Evolutionary conservation across 2,329 filamentous ascomycete species (phyloP).

Genomic region (Fusarium mundagurra): DNA sequence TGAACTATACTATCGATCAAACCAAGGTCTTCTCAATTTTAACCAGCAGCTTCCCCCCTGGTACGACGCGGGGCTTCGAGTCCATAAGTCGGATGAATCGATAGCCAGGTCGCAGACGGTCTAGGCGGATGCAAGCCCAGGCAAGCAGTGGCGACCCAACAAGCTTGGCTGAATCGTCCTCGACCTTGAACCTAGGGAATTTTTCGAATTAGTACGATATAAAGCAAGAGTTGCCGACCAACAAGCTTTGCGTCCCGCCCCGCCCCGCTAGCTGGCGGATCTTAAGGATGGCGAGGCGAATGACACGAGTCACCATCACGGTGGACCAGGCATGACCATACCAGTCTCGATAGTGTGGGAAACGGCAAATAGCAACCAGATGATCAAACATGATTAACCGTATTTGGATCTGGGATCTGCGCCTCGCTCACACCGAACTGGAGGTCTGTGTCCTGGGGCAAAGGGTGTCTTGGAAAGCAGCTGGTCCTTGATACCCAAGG

Average conservation of each 20-base stretch:
- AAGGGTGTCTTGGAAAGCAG: constrained; percentile 7
- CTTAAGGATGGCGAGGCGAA: neutral
- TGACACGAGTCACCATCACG: neutral
- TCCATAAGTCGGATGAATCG: constrained; percentile 64
- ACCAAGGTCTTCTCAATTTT: constrained; percentile 60
- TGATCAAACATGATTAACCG: neutral
- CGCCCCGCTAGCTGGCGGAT: neutral
- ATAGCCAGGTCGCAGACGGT: constrained; percentile 65
- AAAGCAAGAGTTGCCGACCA: constrained; percentile 11
- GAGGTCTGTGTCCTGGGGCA: neutral
- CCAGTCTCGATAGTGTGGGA: neutral
- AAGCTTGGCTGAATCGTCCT: constrained; percentile 56
- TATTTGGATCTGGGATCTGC: neutral
- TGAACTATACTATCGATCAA: constrained; percentile 34
- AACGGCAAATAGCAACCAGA: neutral
- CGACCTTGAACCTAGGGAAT: constrained; percentile 61
- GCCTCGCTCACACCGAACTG: neutral
- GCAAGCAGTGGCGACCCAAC: constrained; percentile 55
- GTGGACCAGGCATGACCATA: neutral
- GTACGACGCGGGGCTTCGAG: constrained; percentile 54
- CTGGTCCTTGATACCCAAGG: constrained; percentile 8
- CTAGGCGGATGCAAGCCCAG: constrained; percentile 69
- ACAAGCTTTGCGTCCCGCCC: constrained; percentile 1
- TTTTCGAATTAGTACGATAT: constrained; percentile 31
- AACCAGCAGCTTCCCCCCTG: constrained; percentile 61